A percentile compares a stretch with the other conserved stretches of the same genome.
Evolutionary conservation across 2,329 filamentous ascomycete genomes (phyloP).

Genomic region (Achaetomium macrosporum): DNA sequence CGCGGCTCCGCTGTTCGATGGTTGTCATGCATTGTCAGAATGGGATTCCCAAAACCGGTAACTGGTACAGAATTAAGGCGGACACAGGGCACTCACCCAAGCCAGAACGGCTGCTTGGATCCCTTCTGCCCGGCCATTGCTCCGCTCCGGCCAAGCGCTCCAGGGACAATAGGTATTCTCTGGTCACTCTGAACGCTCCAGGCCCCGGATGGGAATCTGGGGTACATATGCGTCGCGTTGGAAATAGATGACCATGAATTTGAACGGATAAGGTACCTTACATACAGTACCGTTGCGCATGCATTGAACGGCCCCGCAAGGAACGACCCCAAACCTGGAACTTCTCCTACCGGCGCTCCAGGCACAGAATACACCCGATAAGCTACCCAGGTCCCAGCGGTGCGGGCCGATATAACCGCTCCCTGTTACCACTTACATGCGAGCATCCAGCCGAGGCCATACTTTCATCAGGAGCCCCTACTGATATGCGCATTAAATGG

Average conservation of each 20-base stretch:
- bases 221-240: slow-evolving; percentile 3
- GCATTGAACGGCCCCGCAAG: not conserved
- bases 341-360: not conserved
- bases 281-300: not conserved
- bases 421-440: not conserved
- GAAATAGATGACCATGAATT: slow-evolving; percentile 1
- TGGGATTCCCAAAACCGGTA: not conserved
- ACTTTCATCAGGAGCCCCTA: not conserved
- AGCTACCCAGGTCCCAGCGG: not conserved
- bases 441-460: not conserved
- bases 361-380: slow-evolving; percentile 3
- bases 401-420: slow-evolving; percentile 5
- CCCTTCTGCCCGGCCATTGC: slow-evolving; percentile 15
- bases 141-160: slow-evolving; percentile 5
- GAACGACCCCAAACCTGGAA: slow-evolving; percentile 2
- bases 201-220: not conserved
- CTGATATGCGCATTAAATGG: too few species aligned
- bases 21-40: not conserved
- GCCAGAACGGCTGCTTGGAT: slow-evolving; percentile 23
- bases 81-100: slow-evolving; percentile 16
- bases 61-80: not conserved
- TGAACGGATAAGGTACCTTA: not conserved
- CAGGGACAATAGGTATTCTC: not conserved
- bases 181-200: not conserved
- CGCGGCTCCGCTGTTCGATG: slow-evolving; percentile 18